Evolutionary conservation across 441 rosid genomes (phyloP), one percentile per base, ranked within the genome.

Genomic region (Breynia disticha): DNA sequence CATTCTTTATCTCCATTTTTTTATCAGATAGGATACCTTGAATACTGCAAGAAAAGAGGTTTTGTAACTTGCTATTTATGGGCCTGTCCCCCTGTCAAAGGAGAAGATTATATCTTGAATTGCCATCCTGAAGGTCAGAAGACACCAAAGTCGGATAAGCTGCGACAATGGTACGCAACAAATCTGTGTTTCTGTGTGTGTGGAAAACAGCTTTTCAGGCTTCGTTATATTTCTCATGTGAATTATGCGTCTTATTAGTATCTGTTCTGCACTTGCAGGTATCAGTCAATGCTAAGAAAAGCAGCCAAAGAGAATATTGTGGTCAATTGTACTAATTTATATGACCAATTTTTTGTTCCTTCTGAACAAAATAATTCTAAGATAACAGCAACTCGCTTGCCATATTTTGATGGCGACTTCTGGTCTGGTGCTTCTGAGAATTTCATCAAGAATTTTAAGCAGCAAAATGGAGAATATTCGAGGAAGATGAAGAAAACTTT

Each of bases 81-180:
- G 90, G 83, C 85, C 17, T 87, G 90, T 68, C 90, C 96, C n/a
- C 94, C 96, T 20, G n/a, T 19, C 16, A 78, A 75, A 58, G 96
- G 88, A 52, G 87, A 79, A 71, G 96, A 87, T 66, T 85, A 80
- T 64, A 81, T 87, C 46, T 60, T 87, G 59, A 73, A 82, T 50
- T 81, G 83, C 63, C 96, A 87, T 76, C 94, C 94, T 46, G 81
- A 76, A 61, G 67, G 59, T 71, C 96, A 87, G 73, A 79, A 82
- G 67, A 87, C 77, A 0, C 96, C 90, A 37, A 75, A 76, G 67
- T 43, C 79, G 46, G 89, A 81, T 76, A 85, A 85, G 69, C 84
- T 87, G 65, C 75, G 88, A 21, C 77, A 72, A 59, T 89, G 97
- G 97, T 86, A 16, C 32, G 32, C 32, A 24, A 24, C 32, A 7